Base-by-base conservation (phyloP, 2,329 filamentous ascomycete species). In the Pseudogymnoascus sp. region DNA sequence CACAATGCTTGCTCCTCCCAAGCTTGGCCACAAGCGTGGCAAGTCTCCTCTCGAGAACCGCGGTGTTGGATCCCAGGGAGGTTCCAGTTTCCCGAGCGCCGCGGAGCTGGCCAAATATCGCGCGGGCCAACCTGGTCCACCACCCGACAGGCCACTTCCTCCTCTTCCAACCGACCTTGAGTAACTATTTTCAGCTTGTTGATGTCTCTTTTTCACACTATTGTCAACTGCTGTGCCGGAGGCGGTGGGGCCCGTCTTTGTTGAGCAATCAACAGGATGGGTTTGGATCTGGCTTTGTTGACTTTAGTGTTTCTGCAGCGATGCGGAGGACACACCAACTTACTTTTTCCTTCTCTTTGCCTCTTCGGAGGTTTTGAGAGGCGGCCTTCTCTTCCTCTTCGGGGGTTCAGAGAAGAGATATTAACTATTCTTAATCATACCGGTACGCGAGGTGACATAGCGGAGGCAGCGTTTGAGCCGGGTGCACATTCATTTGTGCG, bases 251-350 rank as follows among this genome's bases (percentile, higher is more conserved):
- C 51, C 34, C 4, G 10, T 34, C 51, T 7, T 19, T 19, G 51
- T 34, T 57, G n/a, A 34, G 8, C 10, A 34, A 4, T 16, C 51
- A 57, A 19, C 51, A 34, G 4, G 25, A 57, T 19, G 25, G 6
- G 51, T n/a, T 34, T 57, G 25, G 21, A 57, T 57, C 51, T 57
- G 51, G 51, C 51, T 34, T 41, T 51, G 23, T 57, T 57, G 51
- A 57, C n/a, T 19, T 19, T 19, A 34, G 51, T 57, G 51, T 57
- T 34, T 57, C 51, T 57, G 51, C 51, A 19, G n/a, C 51, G 11
- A 4, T 31, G 25, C 25, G 13, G 51, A 34, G 31, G 51, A 34
- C 25, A 34, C 51, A 19, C 25, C 25, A 57, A 19, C 51, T 57
- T 57, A 57, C 51, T 16, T 11, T 57, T 21, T 19, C 1, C n/a